Base-by-base conservation (phyloP, 1,284 basidiomycete species). In the Meripilus lineatus region DNA sequence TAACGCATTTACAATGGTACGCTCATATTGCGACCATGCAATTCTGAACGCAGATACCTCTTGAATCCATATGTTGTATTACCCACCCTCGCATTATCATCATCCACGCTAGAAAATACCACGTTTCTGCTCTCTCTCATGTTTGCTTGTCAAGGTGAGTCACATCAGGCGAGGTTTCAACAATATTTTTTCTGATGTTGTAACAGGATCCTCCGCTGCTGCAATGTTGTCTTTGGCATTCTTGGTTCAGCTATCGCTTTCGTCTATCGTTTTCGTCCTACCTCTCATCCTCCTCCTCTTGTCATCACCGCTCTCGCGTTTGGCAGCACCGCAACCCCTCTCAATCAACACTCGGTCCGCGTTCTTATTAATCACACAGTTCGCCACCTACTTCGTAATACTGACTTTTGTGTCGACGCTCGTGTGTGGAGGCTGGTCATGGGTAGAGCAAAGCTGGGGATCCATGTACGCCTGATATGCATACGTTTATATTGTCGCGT, bases 51-150 rank as follows among this genome's bases (percentile, higher is more conserved):
- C 52, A 93, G 90, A 32, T 93, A 87, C 64, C 75, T 97, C 3
- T 66, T 95, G 48, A 96, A 96, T 54, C 94, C 94, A 3, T 94
- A 95, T 61, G 68, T 89, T 4, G 62, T 94, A 38, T 69, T 91
- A 1, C 81, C 92, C 0, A 86, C 82, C 30, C 66, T 93, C 2
- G 86, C 91, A 0, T 67, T 83, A 6, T 94, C 93, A 0, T 89
- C 89, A 0, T 84, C 89, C 0, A 75, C 80, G 0, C 67, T 97
- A 15, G 89, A 93, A 58, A 93, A 88, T 56, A 70, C 79, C 0
- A 63, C 89, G 4, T 64, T 81, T 23, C 68, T 95, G 1, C 58
- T 85, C 1, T 62, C 84, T 1, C 61, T 96, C n/a, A 75, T 83
- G 66, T 81, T 83, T 46, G 89, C 90, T 1, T 75, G 79, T 36